phyloP scores from a whole-genome alignment of 257 asterid genomes.

The Cynanchum wilfordii region DNA sequence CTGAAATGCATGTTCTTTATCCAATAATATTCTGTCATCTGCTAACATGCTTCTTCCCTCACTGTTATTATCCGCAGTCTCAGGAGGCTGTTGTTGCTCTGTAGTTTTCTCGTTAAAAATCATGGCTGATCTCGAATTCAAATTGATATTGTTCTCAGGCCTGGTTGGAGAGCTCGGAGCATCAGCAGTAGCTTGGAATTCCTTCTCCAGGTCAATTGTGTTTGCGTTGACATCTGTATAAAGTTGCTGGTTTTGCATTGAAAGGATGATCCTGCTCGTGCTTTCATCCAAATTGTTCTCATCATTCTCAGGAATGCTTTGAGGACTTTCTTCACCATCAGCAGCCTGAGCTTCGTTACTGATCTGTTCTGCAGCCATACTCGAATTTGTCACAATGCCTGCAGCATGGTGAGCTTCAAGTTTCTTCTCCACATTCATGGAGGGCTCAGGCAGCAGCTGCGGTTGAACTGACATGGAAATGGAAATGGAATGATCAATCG shows the following conservation, averaged over 20 bases:
- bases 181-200: not conserved
- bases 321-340: not conserved
- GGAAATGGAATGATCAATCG: constrained; percentile 7
- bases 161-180: not conserved
- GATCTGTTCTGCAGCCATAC: not conserved
- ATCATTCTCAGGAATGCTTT: not conserved
- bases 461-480: constrained; percentile 26
- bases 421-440: constrained; percentile 14
- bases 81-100: constrained; percentile 22
- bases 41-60: constrained; percentile 31
- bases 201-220: constrained; percentile 9
- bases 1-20: constrained; percentile 28
- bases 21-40: constrained; percentile 21
- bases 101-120: constrained; percentile 12
- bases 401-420: constrained; percentile 14
- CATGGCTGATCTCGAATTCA: not conserved
- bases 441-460: constrained; percentile 19
- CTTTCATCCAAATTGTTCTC: constrained; percentile 7
- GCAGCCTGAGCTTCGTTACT: constrained; percentile 12
- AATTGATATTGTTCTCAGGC: not conserved
- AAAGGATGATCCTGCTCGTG: not conserved
- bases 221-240: not conserved
- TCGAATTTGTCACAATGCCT: constrained; percentile 16
- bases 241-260: not conserved
- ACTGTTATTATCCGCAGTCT: constrained; percentile 12